Evolutionary conservation across 1,139 yeast species (phyloP).

Genomic region (Geotrichum klebahnii): DNA sequence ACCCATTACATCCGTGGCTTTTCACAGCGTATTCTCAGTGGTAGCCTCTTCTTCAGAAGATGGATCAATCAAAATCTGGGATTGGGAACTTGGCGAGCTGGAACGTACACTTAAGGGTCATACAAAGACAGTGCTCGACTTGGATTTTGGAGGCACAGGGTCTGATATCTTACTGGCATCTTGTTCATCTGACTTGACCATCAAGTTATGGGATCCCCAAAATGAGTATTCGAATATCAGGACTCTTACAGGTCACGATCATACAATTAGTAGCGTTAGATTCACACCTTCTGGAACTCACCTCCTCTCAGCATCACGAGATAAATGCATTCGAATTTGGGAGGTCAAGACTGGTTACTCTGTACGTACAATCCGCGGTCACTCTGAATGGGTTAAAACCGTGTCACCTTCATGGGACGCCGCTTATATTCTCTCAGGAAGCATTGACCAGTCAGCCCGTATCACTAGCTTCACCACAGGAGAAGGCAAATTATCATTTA

Average conservation of each 20-base stretch:
- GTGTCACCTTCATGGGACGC: constrained; percentile 51
- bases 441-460: constrained; percentile 76
- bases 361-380: constrained; percentile 63
- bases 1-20: constrained; percentile 57
- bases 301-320: constrained; percentile 74
- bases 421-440: constrained; percentile 66
- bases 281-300: constrained; percentile 49
- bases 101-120: constrained; percentile 70
- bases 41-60: constrained; percentile 68
- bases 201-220: constrained; percentile 66
- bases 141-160: constrained; percentile 45
- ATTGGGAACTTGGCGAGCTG: constrained; percentile 64
- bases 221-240: constrained; percentile 53
- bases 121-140: constrained; percentile 60
- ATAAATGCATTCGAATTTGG: constrained; percentile 71
- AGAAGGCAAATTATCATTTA: constrained; percentile 60
- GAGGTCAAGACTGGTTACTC: constrained; percentile 69
- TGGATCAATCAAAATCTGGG: constrained; percentile 75
- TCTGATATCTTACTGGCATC: constrained; percentile 45
- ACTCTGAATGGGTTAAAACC: constrained; percentile 84
- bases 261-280: constrained; percentile 65
- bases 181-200: constrained; percentile 69
- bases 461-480: constrained; percentile 60
- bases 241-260: constrained; percentile 84
- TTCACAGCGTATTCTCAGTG: constrained; percentile 70